Percentiles rank a stretch among this genome's conserved stretches.
phyloP scores from a whole-genome alignment of 2,329 filamentous ascomycete species.

The Alternaria sp. region DNA sequence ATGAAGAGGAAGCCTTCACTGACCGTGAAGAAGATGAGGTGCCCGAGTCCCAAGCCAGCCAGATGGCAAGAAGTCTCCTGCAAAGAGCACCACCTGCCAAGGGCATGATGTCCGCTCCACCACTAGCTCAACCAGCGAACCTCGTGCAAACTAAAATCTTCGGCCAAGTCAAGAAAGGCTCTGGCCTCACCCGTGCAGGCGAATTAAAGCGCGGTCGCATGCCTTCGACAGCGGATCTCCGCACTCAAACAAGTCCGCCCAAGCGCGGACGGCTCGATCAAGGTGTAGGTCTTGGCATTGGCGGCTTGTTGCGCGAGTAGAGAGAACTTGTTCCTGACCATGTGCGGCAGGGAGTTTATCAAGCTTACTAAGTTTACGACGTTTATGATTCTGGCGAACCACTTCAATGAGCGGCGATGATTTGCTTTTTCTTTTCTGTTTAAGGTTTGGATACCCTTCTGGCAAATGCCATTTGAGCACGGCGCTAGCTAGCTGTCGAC shows the following conservation, averaged over 20 bases:
- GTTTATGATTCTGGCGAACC: slow-evolving; percentile 24
- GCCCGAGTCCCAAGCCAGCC: slow-evolving; percentile 78
- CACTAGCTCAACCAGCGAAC: slow-evolving; percentile 39
- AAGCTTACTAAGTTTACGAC: slow-evolving; percentile 7
- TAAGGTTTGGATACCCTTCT: slow-evolving; percentile 27
- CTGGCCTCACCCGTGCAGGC: slow-evolving; percentile 46
- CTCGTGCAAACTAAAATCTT: slow-evolving; percentile 69
- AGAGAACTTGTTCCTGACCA: slow-evolving; percentile 33
- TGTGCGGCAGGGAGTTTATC: slow-evolving; percentile 17
- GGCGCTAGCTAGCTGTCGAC: slow-evolving; percentile 5
- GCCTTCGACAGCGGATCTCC: slow-evolving; percentile 37
- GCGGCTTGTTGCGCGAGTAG: slow-evolving; percentile 45
- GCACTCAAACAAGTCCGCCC: slow-evolving; percentile 38
- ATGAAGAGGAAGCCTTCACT: slow-evolving; percentile 60
- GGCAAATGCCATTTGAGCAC: slow-evolving; percentile 6
- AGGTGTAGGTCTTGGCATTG: slow-evolving; percentile 66
- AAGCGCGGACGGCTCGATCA: slow-evolving; percentile 62
- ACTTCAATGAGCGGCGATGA: background rate
- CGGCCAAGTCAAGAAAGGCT: slow-evolving; percentile 66
- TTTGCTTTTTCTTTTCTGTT: slow-evolving; percentile 5
- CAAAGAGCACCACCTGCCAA: slow-evolving; percentile 63
- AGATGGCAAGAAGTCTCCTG: slow-evolving; percentile 77
- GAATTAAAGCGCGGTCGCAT: slow-evolving; percentile 45
- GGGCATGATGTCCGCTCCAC: slow-evolving; percentile 36
- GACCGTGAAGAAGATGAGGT: slow-evolving; percentile 73